These are phyloP conservation scores for Eimeria maxima DNA, from an alignment of 169 alveolate species.

Conservation along the genomic window DNA sequence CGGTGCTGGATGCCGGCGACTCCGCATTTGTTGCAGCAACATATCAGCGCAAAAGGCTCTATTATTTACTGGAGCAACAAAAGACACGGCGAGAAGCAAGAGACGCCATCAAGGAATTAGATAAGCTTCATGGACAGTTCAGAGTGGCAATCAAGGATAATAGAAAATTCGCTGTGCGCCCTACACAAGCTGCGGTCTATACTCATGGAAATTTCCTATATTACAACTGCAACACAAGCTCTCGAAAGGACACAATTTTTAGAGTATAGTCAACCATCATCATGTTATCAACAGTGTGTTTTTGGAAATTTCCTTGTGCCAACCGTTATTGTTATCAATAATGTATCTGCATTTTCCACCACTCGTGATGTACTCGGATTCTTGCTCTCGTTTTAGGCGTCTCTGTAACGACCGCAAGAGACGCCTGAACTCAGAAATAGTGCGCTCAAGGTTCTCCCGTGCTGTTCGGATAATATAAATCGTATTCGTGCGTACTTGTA, in stretches of 20 bases:
- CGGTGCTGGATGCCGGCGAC: constrained; percentile 69
- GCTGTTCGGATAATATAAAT: too few species aligned
- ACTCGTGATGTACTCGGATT: too few species aligned
- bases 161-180: constrained; percentile 28
- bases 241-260: neutral
- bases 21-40: constrained; percentile 60
- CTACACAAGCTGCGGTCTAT: neutral
- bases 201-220: neutral
- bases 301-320: too few species aligned
- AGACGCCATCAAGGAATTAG: constrained; percentile 63
- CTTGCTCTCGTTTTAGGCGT: too few species aligned
- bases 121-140: constrained; percentile 29
- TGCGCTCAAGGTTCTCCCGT: too few species aligned
- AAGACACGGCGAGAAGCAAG: constrained; percentile 63
- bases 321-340: too few species aligned
- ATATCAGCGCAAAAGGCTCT: constrained; percentile 55
- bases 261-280: neutral
- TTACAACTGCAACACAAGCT: neutral
- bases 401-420: too few species aligned
- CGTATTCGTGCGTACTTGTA: too few species aligned
- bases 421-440: too few species aligned
- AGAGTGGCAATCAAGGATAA: constrained; percentile 45
- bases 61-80: constrained; percentile 59
- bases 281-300: too few species aligned
- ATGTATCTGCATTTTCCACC: too few species aligned